These are phyloP conservation scores for Astrephomene gubernaculifera DNA, from an alignment of 139 green algal species.

Conservation along the genomic window DNA sequence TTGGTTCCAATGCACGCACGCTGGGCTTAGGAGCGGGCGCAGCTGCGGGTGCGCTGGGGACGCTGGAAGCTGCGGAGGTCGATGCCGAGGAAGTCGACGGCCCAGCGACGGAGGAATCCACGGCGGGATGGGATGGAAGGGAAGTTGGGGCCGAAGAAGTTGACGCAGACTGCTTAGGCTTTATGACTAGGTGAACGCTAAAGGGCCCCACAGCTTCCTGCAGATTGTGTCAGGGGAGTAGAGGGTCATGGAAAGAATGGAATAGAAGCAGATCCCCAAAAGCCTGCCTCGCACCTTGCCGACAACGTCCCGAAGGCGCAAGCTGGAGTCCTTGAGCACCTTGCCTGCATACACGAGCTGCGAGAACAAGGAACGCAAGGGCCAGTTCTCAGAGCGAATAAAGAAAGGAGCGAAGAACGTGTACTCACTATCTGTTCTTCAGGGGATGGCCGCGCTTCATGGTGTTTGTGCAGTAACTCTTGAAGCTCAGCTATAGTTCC, in stretches of 20 bases:
- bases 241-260: too few relatives aligned
- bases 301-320: conserved; percentile 45
- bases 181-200: conserved; percentile 76
- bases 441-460: conserved; percentile 49
- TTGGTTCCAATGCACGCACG: too few relatives aligned
- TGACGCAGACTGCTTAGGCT: conserved; percentile 32
- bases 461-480: conserved; percentile 13
- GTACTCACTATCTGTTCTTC: conserved; percentile 54
- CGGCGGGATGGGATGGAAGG: too few relatives aligned
- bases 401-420: not conserved
- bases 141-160: not conserved
- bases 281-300: conserved; percentile 38
- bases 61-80: not conserved
- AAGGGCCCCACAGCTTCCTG: conserved; percentile 42
- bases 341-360: conserved; percentile 79
- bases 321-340: conserved; percentile 64
- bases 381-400: too few relatives aligned
- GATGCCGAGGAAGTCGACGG: not conserved
- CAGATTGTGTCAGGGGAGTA: too few relatives aligned
- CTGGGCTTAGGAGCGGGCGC: too few relatives aligned
- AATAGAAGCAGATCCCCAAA: not conserved
- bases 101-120: not conserved
- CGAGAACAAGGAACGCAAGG: not conserved
- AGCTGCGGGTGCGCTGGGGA: not conserved
- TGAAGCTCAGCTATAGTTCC: conserved; percentile 53